These are phyloP conservation scores for Isoetes engelmannii DNA, from an alignment of 83 land plant species.

Conservation along the genomic window DNA sequence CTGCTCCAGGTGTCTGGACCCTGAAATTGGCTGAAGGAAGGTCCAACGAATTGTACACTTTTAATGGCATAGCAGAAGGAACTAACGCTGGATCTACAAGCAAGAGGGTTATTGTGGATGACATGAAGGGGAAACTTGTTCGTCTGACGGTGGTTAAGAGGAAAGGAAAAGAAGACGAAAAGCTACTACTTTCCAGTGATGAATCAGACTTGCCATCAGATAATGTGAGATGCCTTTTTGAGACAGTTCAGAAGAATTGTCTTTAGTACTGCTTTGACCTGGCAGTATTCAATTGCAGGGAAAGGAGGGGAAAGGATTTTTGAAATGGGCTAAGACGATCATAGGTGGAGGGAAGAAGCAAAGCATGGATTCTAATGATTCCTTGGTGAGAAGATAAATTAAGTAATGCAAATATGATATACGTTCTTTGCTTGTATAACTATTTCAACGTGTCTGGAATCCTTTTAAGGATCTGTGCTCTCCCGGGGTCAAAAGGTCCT, in stretches of 20 bases:
- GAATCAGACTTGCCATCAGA: constrained; percentile 8
- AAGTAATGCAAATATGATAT: too few species aligned
- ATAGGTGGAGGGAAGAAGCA: too few species aligned
- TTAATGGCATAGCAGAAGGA: constrained; percentile 48
- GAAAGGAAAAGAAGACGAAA: constrained; percentile 76
- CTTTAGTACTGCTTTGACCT: neutral
- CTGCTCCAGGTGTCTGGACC: constrained; percentile 90
- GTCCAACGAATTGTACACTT: constrained; percentile 65
- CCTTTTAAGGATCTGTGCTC: too few species aligned
- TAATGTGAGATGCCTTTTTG: neutral
- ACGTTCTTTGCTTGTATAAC: too few species aligned
- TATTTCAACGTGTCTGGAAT: too few species aligned
- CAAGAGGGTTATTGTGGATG: constrained; percentile 58
- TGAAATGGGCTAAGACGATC: too few species aligned
- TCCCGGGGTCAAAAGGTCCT: too few species aligned
- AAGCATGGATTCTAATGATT: too few species aligned
- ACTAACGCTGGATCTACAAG: constrained; percentile 28
- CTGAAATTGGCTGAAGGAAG: constrained; percentile 85
- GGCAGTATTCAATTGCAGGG: constrained; percentile 33
- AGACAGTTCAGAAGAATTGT: neutral
- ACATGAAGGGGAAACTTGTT: constrained; percentile 67
- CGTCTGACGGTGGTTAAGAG: constrained; percentile 73
- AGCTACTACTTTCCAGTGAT: constrained; percentile 46
- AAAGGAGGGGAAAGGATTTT: constrained; percentile 30
- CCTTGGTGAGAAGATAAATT: too few species aligned